A percentile compares a stretch with the other conserved stretches of the same genome.
Evolutionary conservation across 2,329 filamentous ascomycete genomes (phyloP).

Genomic region (Fusarium coicis): DNA sequence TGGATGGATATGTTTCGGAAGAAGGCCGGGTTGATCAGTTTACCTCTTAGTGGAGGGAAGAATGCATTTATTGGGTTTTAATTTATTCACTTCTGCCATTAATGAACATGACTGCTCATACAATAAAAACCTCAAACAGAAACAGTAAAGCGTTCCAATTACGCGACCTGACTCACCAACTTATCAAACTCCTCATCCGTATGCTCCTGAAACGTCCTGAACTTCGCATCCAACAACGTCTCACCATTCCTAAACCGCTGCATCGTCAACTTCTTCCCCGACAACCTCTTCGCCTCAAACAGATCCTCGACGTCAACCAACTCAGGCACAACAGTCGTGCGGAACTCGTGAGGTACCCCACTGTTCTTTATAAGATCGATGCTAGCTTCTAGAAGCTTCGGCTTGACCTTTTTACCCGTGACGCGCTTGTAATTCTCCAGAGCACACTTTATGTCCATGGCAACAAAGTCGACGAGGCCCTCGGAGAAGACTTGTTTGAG

Average conservation of each 20-base stretch:
- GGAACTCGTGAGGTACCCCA: conserved; percentile 34
- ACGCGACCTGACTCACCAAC: conserved; percentile 30
- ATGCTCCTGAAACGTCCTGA: conserved; percentile 22
- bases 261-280: conserved; percentile 36
- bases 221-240: conserved; percentile 10
- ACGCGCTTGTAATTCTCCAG: conserved; percentile 39
- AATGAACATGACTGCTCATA: no score
- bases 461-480: conserved; percentile 31
- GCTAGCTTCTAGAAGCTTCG: conserved; percentile 22
- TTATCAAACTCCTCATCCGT: conserved; percentile 35
- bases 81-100: no score
- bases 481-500: conserved; percentile 21
- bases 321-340: conserved; percentile 36
- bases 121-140: no score
- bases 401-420: conserved; percentile 31
- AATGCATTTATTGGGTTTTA: background rate
- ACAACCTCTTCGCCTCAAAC: conserved; percentile 38
- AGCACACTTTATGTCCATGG: conserved; percentile 42
- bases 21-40: background rate
- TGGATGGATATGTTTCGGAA: background rate
- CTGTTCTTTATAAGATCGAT: conserved; percentile 37
- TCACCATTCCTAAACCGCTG: conserved; percentile 35
- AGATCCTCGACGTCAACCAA: conserved; percentile 38
- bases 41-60: background rate
- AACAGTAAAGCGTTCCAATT: background rate